These are phyloP conservation scores for Tricholoma saponaceum DNA, from an alignment of 768 basidiomycete species.

Conservation along the genomic window DNA sequence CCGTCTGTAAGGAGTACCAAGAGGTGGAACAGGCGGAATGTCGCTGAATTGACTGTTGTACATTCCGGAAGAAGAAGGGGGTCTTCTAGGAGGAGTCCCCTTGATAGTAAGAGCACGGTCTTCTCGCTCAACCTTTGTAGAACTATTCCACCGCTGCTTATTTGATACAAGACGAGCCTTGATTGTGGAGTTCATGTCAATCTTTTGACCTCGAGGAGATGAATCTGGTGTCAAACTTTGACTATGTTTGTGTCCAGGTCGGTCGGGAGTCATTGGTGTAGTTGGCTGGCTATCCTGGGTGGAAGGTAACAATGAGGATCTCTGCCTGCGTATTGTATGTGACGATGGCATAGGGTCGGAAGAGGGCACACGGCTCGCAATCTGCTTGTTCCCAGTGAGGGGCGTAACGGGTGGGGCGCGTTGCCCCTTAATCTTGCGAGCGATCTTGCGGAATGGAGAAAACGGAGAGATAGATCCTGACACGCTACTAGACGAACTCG, in stretches of 20 bases:
- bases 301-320: conserved; percentile 57
- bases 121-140: conserved; percentile 66
- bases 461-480: conserved; percentile 81
- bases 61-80: conserved; percentile 40
- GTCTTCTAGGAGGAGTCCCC: conserved; percentile 45
- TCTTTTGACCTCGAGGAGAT: conserved; percentile 44
- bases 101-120: conserved; percentile 43
- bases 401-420: conserved; percentile 41
- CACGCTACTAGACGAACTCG: conserved; percentile 50
- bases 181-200: conserved; percentile 36
- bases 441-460: conserved; percentile 77
- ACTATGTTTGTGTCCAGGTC: conserved; percentile 62
- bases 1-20: conserved; percentile 50
- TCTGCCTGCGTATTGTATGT: conserved; percentile 44
- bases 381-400: conserved; percentile 42
- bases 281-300: conserved; percentile 40
- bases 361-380: conserved; percentile 36
- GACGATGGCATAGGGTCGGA: conserved; percentile 47
- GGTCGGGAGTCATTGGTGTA: conserved; percentile 51
- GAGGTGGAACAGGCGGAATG: conserved; percentile 42
- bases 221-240: conserved; percentile 71
- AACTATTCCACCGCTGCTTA: conserved; percentile 75
- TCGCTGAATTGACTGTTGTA: conserved; percentile 31
- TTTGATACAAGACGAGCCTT: conserved; percentile 27
- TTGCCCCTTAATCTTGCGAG: conserved; percentile 59